Conservation (phyloP, 1,284 basidiomycete species). For the Malassezia sp. region DNA sequence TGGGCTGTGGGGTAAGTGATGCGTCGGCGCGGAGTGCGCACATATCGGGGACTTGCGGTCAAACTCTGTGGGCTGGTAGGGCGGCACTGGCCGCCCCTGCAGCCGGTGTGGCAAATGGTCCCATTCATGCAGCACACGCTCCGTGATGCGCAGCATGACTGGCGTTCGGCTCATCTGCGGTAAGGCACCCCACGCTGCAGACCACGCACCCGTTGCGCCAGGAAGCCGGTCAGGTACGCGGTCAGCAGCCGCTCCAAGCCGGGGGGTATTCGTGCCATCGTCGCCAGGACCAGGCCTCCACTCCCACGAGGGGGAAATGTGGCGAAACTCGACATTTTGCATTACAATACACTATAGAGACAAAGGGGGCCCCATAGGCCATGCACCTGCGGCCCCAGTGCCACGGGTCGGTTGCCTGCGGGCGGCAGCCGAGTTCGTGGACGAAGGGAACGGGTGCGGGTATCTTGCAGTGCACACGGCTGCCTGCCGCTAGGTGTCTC, state of each 20-base stretch:
- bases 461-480: too few species aligned
- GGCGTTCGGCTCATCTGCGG: slow-evolving; percentile 11
- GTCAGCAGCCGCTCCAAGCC: slow-evolving; percentile 8
- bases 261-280: not conserved
- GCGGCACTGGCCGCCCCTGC: slow-evolving; percentile 9
- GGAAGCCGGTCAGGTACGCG: not conserved
- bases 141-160: slow-evolving; percentile 2
- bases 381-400: too few species aligned
- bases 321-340: slow-evolving; percentile 1
- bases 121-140: slow-evolving; percentile 15
- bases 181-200: not conserved
- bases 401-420: too few species aligned
- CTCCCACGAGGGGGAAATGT: not conserved
- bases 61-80: not conserved
- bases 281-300: not conserved
- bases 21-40: not conserved
- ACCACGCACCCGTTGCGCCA: slow-evolving; percentile 12
- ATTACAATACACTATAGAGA: not conserved
- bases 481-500: not conserved
- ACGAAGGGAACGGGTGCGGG: too few species aligned
- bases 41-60: not conserved
- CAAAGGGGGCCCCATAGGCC: too few species aligned
- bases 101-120: slow-evolving; percentile 11
- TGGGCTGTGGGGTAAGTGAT: slow-evolving; percentile 2
- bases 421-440: too few species aligned